Conservation (phyloP, 2,329 filamentous ascomycete species). For the Sporothrix brasiliensis region DNA sequence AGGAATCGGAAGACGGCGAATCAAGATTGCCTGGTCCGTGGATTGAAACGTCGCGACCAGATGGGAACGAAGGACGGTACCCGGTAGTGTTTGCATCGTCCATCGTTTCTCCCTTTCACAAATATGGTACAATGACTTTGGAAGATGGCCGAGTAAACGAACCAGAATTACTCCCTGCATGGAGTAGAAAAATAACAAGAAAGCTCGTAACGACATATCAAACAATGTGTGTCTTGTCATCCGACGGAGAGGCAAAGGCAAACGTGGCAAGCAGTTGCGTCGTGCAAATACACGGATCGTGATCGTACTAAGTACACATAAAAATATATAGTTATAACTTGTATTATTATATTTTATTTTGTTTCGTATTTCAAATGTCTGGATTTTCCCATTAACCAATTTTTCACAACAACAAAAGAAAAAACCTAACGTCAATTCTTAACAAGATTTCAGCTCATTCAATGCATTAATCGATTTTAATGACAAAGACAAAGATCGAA, state of each 20-base stretch:
- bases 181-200: too few species aligned
- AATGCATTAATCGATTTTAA: constrained; percentile 13
- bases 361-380: background rate
- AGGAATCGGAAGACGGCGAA: background rate
- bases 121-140: background rate
- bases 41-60: background rate
- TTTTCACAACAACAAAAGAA: background rate
- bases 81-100: constrained; percentile 14
- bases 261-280: too few species aligned
- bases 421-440: background rate
- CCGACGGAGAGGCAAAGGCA: too few species aligned
- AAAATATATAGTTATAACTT: background rate
- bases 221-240: too few species aligned
- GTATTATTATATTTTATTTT: background rate
- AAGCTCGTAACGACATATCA: too few species aligned
- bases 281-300: background rate
- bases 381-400: background rate
- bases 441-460: background rate
- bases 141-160: background rate
- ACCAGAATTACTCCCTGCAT: too few species aligned
- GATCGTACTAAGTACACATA: background rate
- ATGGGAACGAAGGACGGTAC: background rate
- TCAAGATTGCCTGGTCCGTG: background rate
- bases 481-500: background rate
- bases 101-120: background rate